Conservation (phyloP, 2,329 filamentous ascomycete genomes). For the Cladosporium sp. region DNA sequence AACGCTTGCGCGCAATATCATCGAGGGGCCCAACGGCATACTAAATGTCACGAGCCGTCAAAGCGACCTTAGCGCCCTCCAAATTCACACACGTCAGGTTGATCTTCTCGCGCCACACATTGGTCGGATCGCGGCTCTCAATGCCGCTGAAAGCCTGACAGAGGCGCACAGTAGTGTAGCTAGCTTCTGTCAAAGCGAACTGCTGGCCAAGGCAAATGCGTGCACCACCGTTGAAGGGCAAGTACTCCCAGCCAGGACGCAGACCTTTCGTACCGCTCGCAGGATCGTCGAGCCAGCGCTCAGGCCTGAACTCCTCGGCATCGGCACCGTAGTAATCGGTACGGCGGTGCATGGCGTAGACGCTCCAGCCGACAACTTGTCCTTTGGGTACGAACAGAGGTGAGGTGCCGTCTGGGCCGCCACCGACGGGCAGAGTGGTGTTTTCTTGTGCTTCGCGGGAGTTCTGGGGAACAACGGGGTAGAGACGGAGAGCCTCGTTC, state of each 20-base stretch:
- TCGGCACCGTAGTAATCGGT: constrained; percentile 46
- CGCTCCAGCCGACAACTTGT: constrained; percentile 61
- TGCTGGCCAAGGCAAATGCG: constrained; percentile 23
- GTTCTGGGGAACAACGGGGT: constrained; percentile 77
- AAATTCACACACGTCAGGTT: constrained; percentile 27
- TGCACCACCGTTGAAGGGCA: constrained; percentile 35
- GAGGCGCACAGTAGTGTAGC: constrained; percentile 40
- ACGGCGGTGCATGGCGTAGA: constrained; percentile 70
- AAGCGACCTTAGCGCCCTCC: constrained; percentile 27
- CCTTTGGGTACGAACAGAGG: constrained; percentile 66
- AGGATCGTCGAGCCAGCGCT: constrained; percentile 35
- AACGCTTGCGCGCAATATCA: not conserved
- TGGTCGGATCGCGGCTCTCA: constrained; percentile 25
- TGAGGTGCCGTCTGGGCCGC: constrained; percentile 47
- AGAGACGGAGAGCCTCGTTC: constrained; percentile 73
- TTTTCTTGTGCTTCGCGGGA: constrained; percentile 67
- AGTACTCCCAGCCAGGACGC: constrained; percentile 33
- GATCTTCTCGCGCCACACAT: constrained; percentile 28
- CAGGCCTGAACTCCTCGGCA: constrained; percentile 37
- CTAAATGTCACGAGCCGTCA: constrained; percentile 18
- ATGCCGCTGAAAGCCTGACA: constrained; percentile 64
- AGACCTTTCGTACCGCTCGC: constrained; percentile 27
- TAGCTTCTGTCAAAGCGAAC: constrained; percentile 14
- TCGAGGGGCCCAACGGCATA: not conserved
- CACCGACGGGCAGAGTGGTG: constrained; percentile 69